Evolutionary conservation across 306 rosid genomes (phyloP), one percentile per base, ranked within the genome.

Genomic region (Trichosanthes truncata): DNA sequence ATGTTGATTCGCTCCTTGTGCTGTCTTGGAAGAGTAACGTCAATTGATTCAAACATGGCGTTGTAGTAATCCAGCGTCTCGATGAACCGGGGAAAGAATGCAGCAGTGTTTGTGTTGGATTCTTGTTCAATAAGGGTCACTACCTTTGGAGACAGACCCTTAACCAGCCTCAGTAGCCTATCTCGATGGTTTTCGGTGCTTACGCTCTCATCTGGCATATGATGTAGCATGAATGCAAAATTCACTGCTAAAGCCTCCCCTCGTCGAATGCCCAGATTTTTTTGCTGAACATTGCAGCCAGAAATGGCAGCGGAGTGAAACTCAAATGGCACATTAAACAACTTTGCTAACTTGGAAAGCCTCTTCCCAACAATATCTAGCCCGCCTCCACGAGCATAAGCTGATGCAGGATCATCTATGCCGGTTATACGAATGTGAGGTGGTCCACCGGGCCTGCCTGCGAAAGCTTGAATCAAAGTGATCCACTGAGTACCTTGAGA

Each of bases 121-220:
- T 96, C 99, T 86, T 93, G 97, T 86, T 96, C 99, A n/a, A 96
- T 98, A 29, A 96, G 94, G 33, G 99, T 96, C 83, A 96, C 97
- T 65, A 93, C 98, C 82, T 88, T 93, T 14, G 99, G 99, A 57
- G 91, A 87, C 82, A 96, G 84, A 85, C 98, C 89, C 85, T 89
- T 91, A 75, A 91, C 97, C 83, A 90, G 49, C 84, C 97, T 87
- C 87, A 96, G 75, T 10, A 96, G 86, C 82, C 92, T 81, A 66
- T 96, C 98, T 60, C 99, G 83, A 49, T 91, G 97, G 76, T 93
- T 93, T 83, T 88, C 85, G 9, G 93, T 92, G 87, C 96, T 90
- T 78, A 95, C 98, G 80, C 98, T 95, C 80, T 95, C 98, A 60
- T 95, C 98, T 0, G 97, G 92, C 98, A 88, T 87, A 89, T 92